Percentiles rank a stretch among this genome's conserved stretches.
phyloP scores from a whole-genome alignment of 2,329 filamentous ascomycete species.

The Epichloe gansuensis region DNA sequence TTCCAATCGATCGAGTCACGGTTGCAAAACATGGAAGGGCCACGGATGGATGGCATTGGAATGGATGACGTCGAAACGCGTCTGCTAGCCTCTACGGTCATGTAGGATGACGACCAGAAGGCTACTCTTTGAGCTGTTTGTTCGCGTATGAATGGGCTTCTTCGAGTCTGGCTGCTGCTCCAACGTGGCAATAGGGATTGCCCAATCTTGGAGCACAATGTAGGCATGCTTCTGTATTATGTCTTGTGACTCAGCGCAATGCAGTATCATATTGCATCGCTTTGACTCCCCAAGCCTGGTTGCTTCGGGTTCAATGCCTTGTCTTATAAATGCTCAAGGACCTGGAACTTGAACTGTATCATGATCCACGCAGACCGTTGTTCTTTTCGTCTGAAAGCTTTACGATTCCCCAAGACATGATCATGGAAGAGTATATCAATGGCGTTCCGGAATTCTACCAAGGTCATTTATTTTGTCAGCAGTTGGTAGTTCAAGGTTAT shows the following conservation, averaged over 20 bases:
- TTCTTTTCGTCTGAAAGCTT: neutral
- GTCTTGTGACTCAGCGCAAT: neutral
- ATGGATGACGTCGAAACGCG: constrained; percentile 34
- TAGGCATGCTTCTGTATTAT: neutral
- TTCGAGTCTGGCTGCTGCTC: neutral
- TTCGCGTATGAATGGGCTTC: neutral
- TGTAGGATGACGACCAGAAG: constrained; percentile 19
- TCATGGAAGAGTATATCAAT: neutral
- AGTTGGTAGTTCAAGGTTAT: neutral
- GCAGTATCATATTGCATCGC: neutral
- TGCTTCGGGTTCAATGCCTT: neutral
- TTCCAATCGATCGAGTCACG: constrained; percentile 31
- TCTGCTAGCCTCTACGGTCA: constrained; percentile 29
- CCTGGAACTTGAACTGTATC: neutral
- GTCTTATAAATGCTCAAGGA: neutral
- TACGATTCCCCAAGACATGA: neutral
- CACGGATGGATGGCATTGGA: constrained; percentile 28
- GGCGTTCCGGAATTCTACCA: constrained; percentile 3
- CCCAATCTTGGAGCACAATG: neutral
- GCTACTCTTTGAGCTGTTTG: neutral
- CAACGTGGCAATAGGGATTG: neutral
- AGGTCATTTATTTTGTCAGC: neutral
- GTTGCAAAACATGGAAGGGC: constrained; percentile 28
- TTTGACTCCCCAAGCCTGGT: neutral
- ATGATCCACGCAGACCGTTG: neutral